These are phyloP conservation scores for Bathelium albidoporum DNA, from an alignment of 495 filamentous ascomycete genomes.

Conservation along the genomic window DNA sequence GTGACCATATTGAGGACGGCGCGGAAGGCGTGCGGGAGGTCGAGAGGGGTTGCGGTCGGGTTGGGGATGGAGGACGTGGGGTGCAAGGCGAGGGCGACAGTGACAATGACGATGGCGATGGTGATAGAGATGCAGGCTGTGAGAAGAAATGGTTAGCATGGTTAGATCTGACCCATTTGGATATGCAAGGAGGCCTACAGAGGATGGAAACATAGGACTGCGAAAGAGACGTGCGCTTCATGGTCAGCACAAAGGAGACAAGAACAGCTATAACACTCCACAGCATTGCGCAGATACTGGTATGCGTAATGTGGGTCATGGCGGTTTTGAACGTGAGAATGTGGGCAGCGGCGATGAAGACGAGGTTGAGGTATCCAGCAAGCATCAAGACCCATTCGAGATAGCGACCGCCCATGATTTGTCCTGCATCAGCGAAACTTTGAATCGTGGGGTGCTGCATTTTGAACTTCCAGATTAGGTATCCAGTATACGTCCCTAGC, in stretches of 20 bases:
- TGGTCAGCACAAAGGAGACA: conserved; percentile 49
- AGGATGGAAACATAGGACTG: conserved; percentile 54
- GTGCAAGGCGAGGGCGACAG: conserved; percentile 40
- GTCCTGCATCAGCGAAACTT: conserved; percentile 66
- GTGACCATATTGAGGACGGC: conserved; percentile 15
- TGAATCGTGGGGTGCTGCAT: conserved; percentile 56
- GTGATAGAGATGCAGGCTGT: conserved; percentile 57
- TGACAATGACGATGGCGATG: conserved; percentile 53
- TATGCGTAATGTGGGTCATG: conserved; percentile 42
- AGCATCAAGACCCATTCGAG: conserved; percentile 58
- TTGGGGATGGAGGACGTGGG: conserved; percentile 20
- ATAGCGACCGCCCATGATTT: conserved; percentile 52
- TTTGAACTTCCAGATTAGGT: conserved; percentile 71
- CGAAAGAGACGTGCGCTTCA: conserved; percentile 53
- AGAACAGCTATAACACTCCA: conserved; percentile 56
- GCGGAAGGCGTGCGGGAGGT: conserved; percentile 31
- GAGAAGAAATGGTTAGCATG: conserved; percentile 14
- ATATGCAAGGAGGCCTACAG: conserved; percentile 35
- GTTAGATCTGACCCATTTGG: too few relatives aligned
- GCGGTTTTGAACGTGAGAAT: conserved; percentile 21
- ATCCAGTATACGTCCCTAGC: conserved; percentile 65
- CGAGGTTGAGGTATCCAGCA: conserved; percentile 52
- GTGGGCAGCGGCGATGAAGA: conserved; percentile 70
- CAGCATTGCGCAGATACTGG: conserved; percentile 56
- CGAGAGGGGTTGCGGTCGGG: not conserved